Base-by-base conservation (phyloP, 768 basidiomycete species). In the Leccinellum luteum region DNA sequence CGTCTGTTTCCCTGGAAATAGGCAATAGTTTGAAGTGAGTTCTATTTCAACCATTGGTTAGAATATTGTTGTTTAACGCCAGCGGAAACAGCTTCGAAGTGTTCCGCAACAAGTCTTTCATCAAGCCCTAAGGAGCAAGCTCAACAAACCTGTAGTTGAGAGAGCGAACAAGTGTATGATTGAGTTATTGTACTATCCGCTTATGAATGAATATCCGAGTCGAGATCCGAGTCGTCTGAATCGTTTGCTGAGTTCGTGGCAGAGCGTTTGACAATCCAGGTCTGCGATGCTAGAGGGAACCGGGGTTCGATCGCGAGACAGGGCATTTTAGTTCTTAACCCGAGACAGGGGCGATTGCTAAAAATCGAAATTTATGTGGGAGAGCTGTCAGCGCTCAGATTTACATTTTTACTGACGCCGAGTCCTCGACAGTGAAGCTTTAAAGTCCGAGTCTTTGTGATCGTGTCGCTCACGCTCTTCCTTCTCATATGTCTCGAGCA, bases 401-500 rank as follows among this genome's bases (percentile, higher is more conserved):
- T n/a, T n/a, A n/a, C 25, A 25, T 25, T 31, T 10, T 50, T 23
- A 43, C 57, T 38, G 8, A 21, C 17, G 19, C n/a, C 9, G 19
- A 43, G 2, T 25, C 41, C 2, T n/a, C 48, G 21, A 35, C 64
- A 90, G 87, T 69, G 87, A 91, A 69, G n/a, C n/a, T n/a, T n/a
- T n/a, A n/a, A n/a, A n/a, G n/a, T n/a, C n/a, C n/a, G n/a, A n/a
- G 88, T 89, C 7, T 91, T 93, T 66, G 88, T 87, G 17, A 83
- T 90, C 48, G 90, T 90, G 14, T 89, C 87, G 1, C 73, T 94
- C 68, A 90, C 90, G 0, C 78, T 92, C 21, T 92, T 93, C 66
- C 78, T 93, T 2, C 90, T 91, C 3, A 88, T 93, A 63, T 89
- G 86, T 68, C 75, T 91, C 7, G 89, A 90, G 70, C 93, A 95